Base-by-base conservation (phyloP, 2,329 filamentous ascomycete genomes). In the Aspergillus viridinutans region DNA sequence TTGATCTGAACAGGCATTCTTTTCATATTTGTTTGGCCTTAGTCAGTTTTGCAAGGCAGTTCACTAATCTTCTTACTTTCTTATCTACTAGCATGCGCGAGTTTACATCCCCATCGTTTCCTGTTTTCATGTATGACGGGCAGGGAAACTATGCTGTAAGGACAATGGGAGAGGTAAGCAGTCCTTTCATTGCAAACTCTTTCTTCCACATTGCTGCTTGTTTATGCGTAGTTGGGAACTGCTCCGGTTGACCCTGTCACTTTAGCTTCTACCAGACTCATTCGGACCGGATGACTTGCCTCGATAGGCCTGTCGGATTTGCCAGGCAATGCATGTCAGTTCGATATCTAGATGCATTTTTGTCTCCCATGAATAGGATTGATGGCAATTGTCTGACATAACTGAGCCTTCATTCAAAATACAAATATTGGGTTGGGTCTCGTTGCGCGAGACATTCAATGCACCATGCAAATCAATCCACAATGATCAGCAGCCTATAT, bases 41-140 rank as follows among this genome's bases (percentile, higher is more conserved):
- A 14, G 12, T 29, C 28, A 9, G 29, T 32, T 38, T 38, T 17
- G 5, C 10, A 43, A 26, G 17, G 12, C 40, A 43, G 53, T n/a
- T 17, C 14, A 14, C 32, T 38, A 17, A 38, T 8, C 32, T 17
- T 38, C 14, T 38, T 7, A 38, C 32, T 35, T 35, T 17, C 14
- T 6, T 7, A 38, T 38, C 5, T 14, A 17, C 32, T n/a, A 76
- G 75, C 53, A 91, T 93, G 63, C 85, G 89, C 50, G 90, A 93
- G 75, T 92, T 92, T 68, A 89, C 85, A 63, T 74, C 81, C 6
- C 69, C 85, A n/a, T 76, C 81, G 5, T 86, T 84, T 57, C 93
- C 92, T 0, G 83, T 99, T 56, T 86, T 96, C 72, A 96, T 97
- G 93, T 96, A 95, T 74, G 92, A 95, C 73, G 88, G 87, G 72